Base-by-base conservation (phyloP, 2,329 filamentous ascomycete species). In the Polytolypa hystricis region DNA sequence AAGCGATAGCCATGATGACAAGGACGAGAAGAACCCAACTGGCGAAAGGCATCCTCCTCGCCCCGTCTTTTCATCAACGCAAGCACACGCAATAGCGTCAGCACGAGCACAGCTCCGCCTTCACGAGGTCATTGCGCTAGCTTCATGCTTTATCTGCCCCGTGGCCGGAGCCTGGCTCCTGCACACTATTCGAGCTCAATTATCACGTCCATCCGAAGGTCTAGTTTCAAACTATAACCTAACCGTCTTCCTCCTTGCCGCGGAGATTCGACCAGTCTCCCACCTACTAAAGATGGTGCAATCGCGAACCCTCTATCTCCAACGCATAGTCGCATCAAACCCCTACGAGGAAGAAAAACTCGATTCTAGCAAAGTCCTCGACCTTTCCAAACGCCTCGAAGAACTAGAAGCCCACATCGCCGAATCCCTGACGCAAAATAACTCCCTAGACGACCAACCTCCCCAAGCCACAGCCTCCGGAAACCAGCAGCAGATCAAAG, bases 191-290 rank as follows among this genome's bases (percentile, higher is more conserved):
- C 77, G 89, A 34, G 73, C 71, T 6, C 84, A 89, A 49, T 73
- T 96, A 12, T 87, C 82, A 16, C 72, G 83, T 2, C 84, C 83
- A 0, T 86, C 85, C 0, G 86, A 93, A 55, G 84, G 84, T 1
- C 67, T 96, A 8, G 80, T 96, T 5, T 93, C 85, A 4, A 84
- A 94, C 57, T 93, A 89, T 62, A 95, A 95, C 57, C 69, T 96
- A 37, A 86, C 81, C 9, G 84, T 96, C 35, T 96, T 95, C 57
- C 67, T 94, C 2, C 70, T 94, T 12, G 84, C 82, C 1, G 83
- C 89, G 3, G 89, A 96, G 60, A 67, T 95, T 18, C 79, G 84
- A 3, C 89, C 89, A 0, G 65, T 86, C 33, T 76, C 83, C 1
- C 87, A 95, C 53, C 63, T 93, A 17, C 74, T 94, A 43, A 84